Evolutionary conservation across 768 basidiomycete genomes (phyloP).

Genomic region (Boletales sp.): DNA sequence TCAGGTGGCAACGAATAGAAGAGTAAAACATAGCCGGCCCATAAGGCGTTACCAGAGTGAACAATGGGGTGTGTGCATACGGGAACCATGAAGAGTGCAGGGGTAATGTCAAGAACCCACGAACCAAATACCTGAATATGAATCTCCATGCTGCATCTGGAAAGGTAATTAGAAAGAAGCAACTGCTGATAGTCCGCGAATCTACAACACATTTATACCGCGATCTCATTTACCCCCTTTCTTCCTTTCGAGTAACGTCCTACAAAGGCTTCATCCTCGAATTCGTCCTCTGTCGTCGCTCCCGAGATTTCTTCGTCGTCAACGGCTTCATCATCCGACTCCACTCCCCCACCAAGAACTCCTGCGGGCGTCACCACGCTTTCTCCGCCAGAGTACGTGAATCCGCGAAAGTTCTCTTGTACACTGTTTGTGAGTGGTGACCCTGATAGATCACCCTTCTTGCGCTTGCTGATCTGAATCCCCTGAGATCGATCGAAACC

Average conservation of each 20-base stretch:
- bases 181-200: conserved; percentile 7
- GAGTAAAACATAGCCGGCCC: conserved; percentile 2
- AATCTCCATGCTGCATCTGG: conserved; percentile 11
- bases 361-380: conserved; percentile 50
- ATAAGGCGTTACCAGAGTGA: conserved; percentile 7
- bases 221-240: conserved; percentile 37
- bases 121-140: conserved; percentile 12
- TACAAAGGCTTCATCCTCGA: conserved; percentile 62
- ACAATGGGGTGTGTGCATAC: conserved; percentile 1
- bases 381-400: conserved; percentile 82
- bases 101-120: conserved; percentile 4
- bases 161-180: conserved; percentile 6
- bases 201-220: conserved; percentile 24
- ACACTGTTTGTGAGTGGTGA: conserved; percentile 86
- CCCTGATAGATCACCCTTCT: conserved; percentile 42
- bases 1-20: conserved; percentile 6
- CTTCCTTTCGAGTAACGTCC: conserved; percentile 68
- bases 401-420: conserved; percentile 95
- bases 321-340: conserved; percentile 38
- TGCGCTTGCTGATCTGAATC: conserved; percentile 54
- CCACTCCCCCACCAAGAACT: conserved; percentile 30
- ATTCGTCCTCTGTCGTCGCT: conserved; percentile 71
- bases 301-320: conserved; percentile 50
- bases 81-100: conserved; percentile 1
- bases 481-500: conserved; percentile 21